Evolutionary conservation across 805 yeast species (phyloP), one percentile per base, ranked within the genome.

Genomic region (Monosporozyma aerobia): DNA sequence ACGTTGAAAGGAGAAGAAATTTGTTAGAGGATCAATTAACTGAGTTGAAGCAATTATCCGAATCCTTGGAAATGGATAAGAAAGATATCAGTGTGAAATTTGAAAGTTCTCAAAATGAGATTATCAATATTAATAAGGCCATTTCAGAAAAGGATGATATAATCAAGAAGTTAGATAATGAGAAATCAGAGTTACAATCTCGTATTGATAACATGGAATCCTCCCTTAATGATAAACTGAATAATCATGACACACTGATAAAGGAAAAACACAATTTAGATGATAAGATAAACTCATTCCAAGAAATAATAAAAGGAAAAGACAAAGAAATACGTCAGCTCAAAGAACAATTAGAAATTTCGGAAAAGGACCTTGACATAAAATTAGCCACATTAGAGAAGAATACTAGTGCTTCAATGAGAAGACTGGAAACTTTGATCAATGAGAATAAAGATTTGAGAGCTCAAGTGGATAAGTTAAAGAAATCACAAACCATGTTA

Each of bases 131-230:
- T 49, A 69, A 57, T 49, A 50, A 33, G 40, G 43, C 56, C 1
- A 47, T 61, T 32, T 51, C 48, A 44, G 53, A 40, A 27, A 50
- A 57, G 53, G 70, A 58, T 51, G 51, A 29, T 43, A 76, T 83
- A 2, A 33, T 51, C 10, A 19, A 37, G 7, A 35, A 44, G 2
- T 43, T 57, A 25, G 37, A 33, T 5, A 13, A 13, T 8, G 41
- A 44, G 13, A 54, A 51, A 22, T 30, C 30, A 8, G 77, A 76
- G 29, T 63, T 84, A 48, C 72, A 77, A 52, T 79, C 79, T 54
- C 80, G 78, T 47, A 71, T 83, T 57, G 80, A 82, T 53, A 75
- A 77, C 30, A 66, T 83, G 16, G 76, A 76, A 47, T 70, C 5
- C 2, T 27, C 48, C 11, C 25, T 51, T n/a, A 14, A 30, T 5